phyloP scores from a whole-genome alignment of 2,329 filamentous ascomycete genomes.

The Aspergillus neoniger region DNA sequence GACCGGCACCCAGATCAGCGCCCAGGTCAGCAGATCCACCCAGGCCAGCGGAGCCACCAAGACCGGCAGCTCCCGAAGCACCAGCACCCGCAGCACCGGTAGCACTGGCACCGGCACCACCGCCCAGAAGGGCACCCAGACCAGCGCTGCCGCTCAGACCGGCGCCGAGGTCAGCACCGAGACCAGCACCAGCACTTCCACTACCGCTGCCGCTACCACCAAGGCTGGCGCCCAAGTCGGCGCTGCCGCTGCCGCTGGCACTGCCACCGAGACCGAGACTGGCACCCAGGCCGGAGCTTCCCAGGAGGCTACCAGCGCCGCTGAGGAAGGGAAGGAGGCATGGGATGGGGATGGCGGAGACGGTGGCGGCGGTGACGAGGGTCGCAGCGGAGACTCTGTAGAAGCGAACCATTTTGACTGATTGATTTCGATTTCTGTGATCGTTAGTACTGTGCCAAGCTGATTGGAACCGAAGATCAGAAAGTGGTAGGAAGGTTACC shows the following conservation, averaged over 20 bases:
- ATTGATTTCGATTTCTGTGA: not conserved
- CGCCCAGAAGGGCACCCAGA: constrained; percentile 3
- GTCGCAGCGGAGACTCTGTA: constrained; percentile 10
- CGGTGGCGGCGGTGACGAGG: constrained; percentile 5
- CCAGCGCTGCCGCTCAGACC: constrained; percentile 1
- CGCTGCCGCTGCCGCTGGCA: constrained; percentile 4
- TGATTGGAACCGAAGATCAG: no score
- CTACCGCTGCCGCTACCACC: constrained; percentile 9
- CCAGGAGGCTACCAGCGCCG: constrained; percentile 13
- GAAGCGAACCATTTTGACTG: constrained; percentile 4
- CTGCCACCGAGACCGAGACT: constrained; percentile 2
- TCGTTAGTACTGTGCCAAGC: no score
- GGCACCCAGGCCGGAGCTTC: constrained; percentile 7
- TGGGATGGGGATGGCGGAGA: constrained; percentile 11
- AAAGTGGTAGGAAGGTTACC: not conserved
- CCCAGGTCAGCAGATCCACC: not conserved
- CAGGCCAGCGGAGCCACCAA: not conserved
- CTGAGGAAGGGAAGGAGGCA: constrained; percentile 13
- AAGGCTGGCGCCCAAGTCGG: not conserved
- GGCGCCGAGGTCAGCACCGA: constrained; percentile 5
- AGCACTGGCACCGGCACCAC: not conserved
- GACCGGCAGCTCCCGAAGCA: not conserved
- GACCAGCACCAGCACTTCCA: constrained; percentile 4
- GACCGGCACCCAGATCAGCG: not conserved
- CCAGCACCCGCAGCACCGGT: not conserved